Base-by-base conservation (phyloP, 805 yeast species). In the Lachancea mirantina region DNA sequence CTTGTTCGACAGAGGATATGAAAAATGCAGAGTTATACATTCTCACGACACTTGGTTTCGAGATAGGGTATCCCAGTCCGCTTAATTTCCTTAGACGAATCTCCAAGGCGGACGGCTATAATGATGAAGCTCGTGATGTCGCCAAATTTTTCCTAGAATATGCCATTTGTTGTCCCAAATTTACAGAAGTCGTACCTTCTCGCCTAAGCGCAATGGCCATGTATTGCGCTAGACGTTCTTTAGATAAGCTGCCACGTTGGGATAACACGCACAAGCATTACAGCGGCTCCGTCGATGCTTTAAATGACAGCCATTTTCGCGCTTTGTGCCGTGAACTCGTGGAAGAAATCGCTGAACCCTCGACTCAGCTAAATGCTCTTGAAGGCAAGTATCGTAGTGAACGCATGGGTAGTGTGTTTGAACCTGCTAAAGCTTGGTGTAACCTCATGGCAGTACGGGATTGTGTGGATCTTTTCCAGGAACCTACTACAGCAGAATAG, bases 31-130 rank as follows among this genome's bases (percentile, higher is more conserved):
- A 88, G 61, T 75, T 78, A 58, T 78, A 72, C 47, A 78, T 88
- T 40, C 61, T 88, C 35, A 77, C 82, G 35, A 72, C 75, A 29
- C 65, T 87, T 34, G 67, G 76, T 37, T 88, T 82, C 58, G 78
- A 84, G 52, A 67, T 87, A 51, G 76, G 81, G 43, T 82, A 80
- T 55, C 94, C 96, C 23, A 84, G 81, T 53, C 95, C 95, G 30
- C 76, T 85, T 79, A 84, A 84, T 59, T 88, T 87, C 52, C 64
- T 87, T 50, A 72, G 95, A 52, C 70, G 95, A 52, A 80, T 85
- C 26, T 83, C 95, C 22, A 84, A 83, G 51, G 95, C 95, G 27
- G 96, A 87, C 58, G 84, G 80, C 50, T 87, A 85, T 58, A 92
- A 85, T 55, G 76, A 80, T 34, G 80, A 76, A 50, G 74, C 87